Evolutionary conservation across 1,284 basidiomycete genomes (phyloP).

Genomic region (Ustilago vetiveriae): DNA sequence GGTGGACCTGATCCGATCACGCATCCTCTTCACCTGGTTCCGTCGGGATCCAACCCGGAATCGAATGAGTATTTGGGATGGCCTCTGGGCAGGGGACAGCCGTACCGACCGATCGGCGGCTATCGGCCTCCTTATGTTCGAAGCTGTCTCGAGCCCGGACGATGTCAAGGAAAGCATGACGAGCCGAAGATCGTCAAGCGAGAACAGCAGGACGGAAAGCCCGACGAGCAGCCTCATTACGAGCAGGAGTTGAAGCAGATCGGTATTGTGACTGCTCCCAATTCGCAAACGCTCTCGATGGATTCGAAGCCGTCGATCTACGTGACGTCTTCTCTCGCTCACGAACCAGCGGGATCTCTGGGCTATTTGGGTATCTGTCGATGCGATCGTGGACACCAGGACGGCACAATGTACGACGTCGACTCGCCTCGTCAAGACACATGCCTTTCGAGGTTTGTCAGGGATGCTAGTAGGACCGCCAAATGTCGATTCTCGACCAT

Average conservation of each 20-base stretch:
- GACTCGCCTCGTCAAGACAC: not conserved
- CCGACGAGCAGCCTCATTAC: too few relatives aligned
- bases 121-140: too few relatives aligned
- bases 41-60: not conserved
- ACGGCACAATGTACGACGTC: not conserved
- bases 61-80: not conserved
- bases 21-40: too few relatives aligned
- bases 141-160: not conserved
- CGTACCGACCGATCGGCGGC: too few relatives aligned
- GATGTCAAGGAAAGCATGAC: not conserved
- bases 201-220: too few relatives aligned
- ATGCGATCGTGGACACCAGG: not conserved
- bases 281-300: too few relatives aligned
- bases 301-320: not conserved
- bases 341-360: not conserved
- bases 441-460: slow-evolving; percentile 2
- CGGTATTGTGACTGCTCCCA: too few relatives aligned
- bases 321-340: not conserved
- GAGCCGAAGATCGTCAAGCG: too few relatives aligned
- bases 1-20: too few relatives aligned
- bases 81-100: too few relatives aligned
- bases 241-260: too few relatives aligned
- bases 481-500: not conserved
- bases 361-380: not conserved
- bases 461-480: not conserved